Percentiles rank a stretch among this genome's conserved stretches.
phyloP scores from a whole-genome alignment of 2,329 filamentous ascomycete species.

The Cytospora piceae region DNA sequence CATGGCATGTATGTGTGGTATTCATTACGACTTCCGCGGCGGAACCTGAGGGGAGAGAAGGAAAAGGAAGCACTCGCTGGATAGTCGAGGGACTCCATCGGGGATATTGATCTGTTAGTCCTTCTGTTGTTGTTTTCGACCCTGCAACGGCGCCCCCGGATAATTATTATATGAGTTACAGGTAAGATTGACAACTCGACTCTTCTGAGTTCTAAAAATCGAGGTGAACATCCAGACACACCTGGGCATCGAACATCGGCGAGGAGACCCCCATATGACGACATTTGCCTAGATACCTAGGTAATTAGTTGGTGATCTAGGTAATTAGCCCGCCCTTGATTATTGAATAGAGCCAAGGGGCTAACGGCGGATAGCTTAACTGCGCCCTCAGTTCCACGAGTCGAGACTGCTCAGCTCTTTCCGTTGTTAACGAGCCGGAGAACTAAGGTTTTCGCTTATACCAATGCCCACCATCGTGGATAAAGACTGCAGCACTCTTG shows the following conservation, averaged over 20 bases:
- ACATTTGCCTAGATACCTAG: not conserved
- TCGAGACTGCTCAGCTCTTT: not conserved
- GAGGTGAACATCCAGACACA: too few relatives aligned
- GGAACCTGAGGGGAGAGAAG: too few relatives aligned
- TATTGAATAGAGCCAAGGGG: not conserved
- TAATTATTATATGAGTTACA: too few relatives aligned
- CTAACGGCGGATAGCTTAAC: not conserved
- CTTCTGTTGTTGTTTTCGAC: too few relatives aligned
- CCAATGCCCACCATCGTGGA: not conserved
- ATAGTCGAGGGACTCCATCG: too few relatives aligned
- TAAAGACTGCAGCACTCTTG: not conserved
- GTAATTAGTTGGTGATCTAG: not conserved
- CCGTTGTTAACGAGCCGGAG: not conserved
- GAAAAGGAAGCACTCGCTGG: too few relatives aligned
- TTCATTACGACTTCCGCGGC: too few relatives aligned
- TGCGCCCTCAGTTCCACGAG: not conserved
- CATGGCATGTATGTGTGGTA: too few relatives aligned
- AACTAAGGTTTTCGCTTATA: constrained; percentile 8
- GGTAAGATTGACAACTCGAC: too few relatives aligned
- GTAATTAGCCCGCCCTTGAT: not conserved
- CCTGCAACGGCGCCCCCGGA: too few relatives aligned
- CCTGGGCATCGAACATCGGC: not conserved
- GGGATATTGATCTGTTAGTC: too few relatives aligned
- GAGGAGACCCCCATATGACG: not conserved
- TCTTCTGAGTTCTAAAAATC: too few relatives aligned